Conservation (phyloP, 2,329 filamentous ascomycete genomes). For the Trichoderma sp. region DNA sequence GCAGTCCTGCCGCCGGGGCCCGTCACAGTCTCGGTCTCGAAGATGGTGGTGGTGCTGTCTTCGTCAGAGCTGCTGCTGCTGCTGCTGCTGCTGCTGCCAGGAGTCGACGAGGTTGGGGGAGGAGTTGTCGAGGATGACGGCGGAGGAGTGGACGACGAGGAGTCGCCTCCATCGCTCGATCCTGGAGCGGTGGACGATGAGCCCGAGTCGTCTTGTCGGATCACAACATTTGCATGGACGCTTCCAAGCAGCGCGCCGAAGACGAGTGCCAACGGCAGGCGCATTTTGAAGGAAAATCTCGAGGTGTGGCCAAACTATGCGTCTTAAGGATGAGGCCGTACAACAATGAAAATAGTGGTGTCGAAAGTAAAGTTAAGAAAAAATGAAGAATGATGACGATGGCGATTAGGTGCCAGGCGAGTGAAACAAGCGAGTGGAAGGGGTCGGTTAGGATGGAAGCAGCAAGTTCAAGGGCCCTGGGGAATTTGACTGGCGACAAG, state of each 20-base stretch:
- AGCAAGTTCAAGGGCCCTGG: not conserved
- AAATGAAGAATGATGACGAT: not conserved
- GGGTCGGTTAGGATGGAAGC: conserved; percentile 9
- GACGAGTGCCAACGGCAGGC: conserved; percentile 27
- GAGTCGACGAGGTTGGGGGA: not conserved
- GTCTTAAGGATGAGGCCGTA: not conserved
- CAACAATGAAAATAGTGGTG: not conserved
- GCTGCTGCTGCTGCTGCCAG: not conserved
- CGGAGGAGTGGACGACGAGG: conserved; percentile 27
- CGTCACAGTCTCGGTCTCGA: conserved; percentile 36
- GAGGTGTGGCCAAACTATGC: conserved; percentile 1
- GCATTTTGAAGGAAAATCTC: conserved; percentile 24
- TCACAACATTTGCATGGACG: conserved; percentile 24
- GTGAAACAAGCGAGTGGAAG: conserved; percentile 22
- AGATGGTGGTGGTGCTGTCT: conserved; percentile 33
- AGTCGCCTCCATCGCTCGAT: not conserved
- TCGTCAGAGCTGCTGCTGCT: not conserved
- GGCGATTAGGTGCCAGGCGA: not conserved
- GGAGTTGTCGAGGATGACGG: conserved; percentile 30
- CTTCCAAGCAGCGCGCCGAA: conserved; percentile 28
- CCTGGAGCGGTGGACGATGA: not conserved
- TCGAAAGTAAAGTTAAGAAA: not conserved
- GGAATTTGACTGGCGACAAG: not conserved
- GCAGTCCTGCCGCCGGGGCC: conserved; percentile 29
- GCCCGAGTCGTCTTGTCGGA: conserved; percentile 19